Evolutionary conservation across 2,329 filamentous ascomycete genomes (phyloP).

Genomic region (Arthroderma sp.): DNA sequence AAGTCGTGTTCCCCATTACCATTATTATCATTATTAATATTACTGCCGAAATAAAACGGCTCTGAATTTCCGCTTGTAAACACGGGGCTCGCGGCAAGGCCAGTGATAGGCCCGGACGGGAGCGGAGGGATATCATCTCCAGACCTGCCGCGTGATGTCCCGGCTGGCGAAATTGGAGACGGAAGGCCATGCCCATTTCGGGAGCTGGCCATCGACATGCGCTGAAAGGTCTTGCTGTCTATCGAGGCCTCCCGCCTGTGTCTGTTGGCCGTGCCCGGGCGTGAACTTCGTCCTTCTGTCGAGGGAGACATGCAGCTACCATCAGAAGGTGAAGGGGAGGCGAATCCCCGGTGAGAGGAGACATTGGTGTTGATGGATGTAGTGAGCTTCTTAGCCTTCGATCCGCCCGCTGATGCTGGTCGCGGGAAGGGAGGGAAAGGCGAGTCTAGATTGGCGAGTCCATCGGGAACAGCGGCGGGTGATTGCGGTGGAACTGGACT

Average conservation of each 20-base stretch:
- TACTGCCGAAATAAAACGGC: background rate
- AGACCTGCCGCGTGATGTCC: background rate
- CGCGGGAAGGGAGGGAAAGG: constrained; percentile 45
- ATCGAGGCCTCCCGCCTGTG: constrained; percentile 15
- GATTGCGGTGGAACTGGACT: constrained; percentile 33
- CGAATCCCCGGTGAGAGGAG: background rate
- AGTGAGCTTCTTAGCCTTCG: constrained; percentile 6
- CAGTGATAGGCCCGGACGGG: constrained; percentile 12
- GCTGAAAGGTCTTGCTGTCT: constrained; percentile 14
- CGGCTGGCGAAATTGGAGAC: constrained; percentile 9
- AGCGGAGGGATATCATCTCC: constrained; percentile 14
- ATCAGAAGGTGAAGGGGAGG: background rate
- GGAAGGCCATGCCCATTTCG: constrained; percentile 8
- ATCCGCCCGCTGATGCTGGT: constrained; percentile 22
- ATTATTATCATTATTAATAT: background rate
- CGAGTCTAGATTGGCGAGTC: constrained; percentile 37
- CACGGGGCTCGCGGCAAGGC: constrained; percentile 11
- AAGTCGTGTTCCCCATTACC: background rate
- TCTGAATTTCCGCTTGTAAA: constrained; percentile 7
- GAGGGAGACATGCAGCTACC: background rate
- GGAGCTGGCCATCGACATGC: constrained; percentile 13
- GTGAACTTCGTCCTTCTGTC: background rate
- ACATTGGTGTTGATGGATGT: constrained; percentile 4
- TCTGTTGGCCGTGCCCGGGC: background rate
- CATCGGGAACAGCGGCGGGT: constrained; percentile 24